Base-by-base conservation (phyloP, 768 basidiomycete species). In the Suillus cothurnatus region DNA sequence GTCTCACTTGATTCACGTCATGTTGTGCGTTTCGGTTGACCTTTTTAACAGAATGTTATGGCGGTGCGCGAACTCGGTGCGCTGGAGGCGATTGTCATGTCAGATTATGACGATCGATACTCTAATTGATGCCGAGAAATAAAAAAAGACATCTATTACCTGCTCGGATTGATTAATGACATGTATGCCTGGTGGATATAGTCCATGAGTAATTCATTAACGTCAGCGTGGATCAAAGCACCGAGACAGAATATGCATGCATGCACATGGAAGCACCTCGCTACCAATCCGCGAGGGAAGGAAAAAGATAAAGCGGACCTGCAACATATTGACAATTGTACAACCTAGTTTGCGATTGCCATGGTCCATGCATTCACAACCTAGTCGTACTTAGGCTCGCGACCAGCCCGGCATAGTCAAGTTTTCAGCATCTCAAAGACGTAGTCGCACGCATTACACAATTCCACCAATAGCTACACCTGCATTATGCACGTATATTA, bases 61-160 rank as follows among this genome's bases (percentile, higher is more conserved):
- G 85, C 82, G 21, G 70, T 88, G 64, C 80, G 86, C 67, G 92
- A 94, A 74, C 84, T 91, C 17, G 76, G 81, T 34, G 88, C 85
- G 68, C 81, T 94, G 60, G 86, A 89, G 57, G 92, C 92, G 0
- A 88, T 94, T 61, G 79, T 91, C 39, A 92, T 90, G 73, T 84
- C 86, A 28, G 84, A 82, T 69, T 93, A 90, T 68, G 86, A 89
- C 61, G 86, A 88, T 64, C 79, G 77, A 59, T 59, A 59, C 58
- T 28, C 58, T 41, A 31, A 19, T 41, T 41, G 58, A 59, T 59
- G 31, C 12, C 6, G 3, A 59, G 26, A 59, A 28, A 19, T 23
- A 38, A 38, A 17, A 59, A 49, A 19, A 39, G 17, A 4, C 28
- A 43, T 59, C 6, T 41, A 26, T 6, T 28, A 59, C 15, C 15